These are phyloP conservation scores for Stephanodiscus minutulus DNA, from an alignment of 108 stramenopile genomes.

Conservation along the genomic window DNA sequence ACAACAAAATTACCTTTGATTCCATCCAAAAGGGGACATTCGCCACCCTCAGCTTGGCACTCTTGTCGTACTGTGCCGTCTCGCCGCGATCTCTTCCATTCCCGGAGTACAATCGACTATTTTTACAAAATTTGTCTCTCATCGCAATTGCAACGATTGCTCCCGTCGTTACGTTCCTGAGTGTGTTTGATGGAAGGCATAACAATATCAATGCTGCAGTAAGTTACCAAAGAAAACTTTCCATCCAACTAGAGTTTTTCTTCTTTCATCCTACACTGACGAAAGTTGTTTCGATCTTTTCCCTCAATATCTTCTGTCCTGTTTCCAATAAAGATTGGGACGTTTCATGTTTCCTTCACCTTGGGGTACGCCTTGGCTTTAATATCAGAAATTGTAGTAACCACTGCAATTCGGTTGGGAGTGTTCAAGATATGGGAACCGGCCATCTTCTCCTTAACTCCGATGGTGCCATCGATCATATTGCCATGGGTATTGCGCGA, in stretches of 20 bases:
- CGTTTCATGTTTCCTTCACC: conserved; percentile 75
- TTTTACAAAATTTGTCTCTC: conserved; percentile 67
- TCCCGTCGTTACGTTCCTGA: conserved; percentile 49
- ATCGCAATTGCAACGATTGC: conserved; percentile 53
- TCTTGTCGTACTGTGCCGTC: conserved; percentile 73
- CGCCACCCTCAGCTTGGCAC: conserved; percentile 35
- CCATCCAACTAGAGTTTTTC: background rate
- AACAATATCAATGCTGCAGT: conserved; percentile 66
- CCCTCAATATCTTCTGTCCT: background rate
- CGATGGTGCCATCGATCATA: conserved; percentile 62
- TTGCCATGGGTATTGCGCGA: conserved; percentile 89
- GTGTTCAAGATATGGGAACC: conserved; percentile 79
- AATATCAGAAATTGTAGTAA: conserved; percentile 63
- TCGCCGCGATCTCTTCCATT: conserved; percentile 69
- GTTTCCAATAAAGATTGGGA: conserved; percentile 38
- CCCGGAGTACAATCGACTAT: conserved; percentile 70
- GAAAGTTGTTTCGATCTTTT: background rate
- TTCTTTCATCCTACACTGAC: background rate
- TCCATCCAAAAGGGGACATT: conserved; percentile 67
- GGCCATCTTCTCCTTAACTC: conserved; percentile 65
- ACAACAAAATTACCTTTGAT: conserved; percentile 54
- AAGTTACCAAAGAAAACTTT: conserved; percentile 9
- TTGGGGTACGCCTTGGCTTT: conserved; percentile 73
- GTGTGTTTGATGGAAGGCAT: conserved; percentile 56
- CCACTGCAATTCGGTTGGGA: conserved; percentile 72